Base-by-base conservation (phyloP, 192 early-diverging fungal genomes). In the Mortierella alpina region DNA sequence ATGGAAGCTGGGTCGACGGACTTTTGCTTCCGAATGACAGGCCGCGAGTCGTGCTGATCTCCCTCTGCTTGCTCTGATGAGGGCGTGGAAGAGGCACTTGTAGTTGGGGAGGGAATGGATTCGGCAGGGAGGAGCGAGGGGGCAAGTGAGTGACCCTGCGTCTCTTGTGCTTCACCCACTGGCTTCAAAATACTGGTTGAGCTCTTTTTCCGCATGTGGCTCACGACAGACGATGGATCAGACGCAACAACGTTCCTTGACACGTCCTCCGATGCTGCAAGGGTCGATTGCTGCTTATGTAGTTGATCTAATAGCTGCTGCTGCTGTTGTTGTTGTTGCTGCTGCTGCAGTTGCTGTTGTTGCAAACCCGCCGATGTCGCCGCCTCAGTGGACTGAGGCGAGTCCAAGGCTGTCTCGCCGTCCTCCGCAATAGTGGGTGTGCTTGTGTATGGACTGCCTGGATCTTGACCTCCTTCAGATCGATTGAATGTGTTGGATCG, bases 401-500 rank as follows among this genome's bases (percentile, higher is more conserved):
- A 68, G 5, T 12, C 7, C 14, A 59, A 42, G 39, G 59, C 42
- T 3, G 54, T n/a, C 60, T 80, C 77, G 23, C 20, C 47, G 39
- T 68, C 70, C 23, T 80, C 77, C 12, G 77, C 45, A 48, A 80
- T 80, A 44, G 77, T 63, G 12, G 68, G 64, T 15, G 68, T 79
- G 13, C 42, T 17, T 5, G 42, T 50, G 55, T 48, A 63, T 51
- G 46, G 54, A 10, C 18, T 9, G 15, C 4, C 41, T 11, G 49
- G 39, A 11, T 80, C 77, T 2, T 20, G 54, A 13, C 17, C 54
- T 39, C n/a, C 17, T 12, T 72, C 65, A 10, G 54, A 11, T 9
- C 42, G 14, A 13, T 44, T 75, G 10, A 75, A 13, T 12, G 73
- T 76, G 10, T 76, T 76, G n/a, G 66, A 69, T 52, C 76, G 76